A percentile compares a stretch with the other conserved stretches of the same genome.
Conservation (phyloP, 371 early-diverging fungal species). For the Mortierella sp. region DNA sequence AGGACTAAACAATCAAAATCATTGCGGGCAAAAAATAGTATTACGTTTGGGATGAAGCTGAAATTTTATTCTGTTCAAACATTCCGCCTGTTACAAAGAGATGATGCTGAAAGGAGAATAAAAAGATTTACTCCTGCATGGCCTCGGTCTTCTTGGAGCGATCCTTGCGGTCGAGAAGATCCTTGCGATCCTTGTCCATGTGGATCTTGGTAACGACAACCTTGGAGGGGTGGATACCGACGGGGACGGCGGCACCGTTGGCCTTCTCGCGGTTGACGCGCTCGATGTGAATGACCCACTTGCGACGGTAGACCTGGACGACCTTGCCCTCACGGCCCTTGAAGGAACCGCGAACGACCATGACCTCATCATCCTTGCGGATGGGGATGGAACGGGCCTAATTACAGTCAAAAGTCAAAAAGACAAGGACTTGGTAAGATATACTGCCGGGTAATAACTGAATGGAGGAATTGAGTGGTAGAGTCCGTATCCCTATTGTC, state of each 20-base stretch:
- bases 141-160: conserved; percentile 61
- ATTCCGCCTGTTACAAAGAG: conserved; percentile 6
- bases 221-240: conserved; percentile 98
- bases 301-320: conserved; percentile 96
- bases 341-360: conserved; percentile 94
- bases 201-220: conserved; percentile 95
- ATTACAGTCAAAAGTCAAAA: conserved; percentile 19
- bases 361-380: conserved; percentile 98
- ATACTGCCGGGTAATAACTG: background rate
- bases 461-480: background rate
- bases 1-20: background rate
- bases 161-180: conserved; percentile 87
- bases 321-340: conserved; percentile 99
- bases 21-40: background rate
- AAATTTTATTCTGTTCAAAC: conserved; percentile 12
- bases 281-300: conserved; percentile 98
- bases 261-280: conserved; percentile 96
- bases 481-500: background rate
- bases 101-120: conserved; percentile 12
- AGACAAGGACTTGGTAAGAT: conserved; percentile 16
- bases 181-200: conserved; percentile 96
- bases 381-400: conserved; percentile 94
- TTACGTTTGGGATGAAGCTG: conserved; percentile 11
- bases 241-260: conserved; percentile 93
- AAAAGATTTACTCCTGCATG: conserved; percentile 49